Evolutionary conservation across 2,329 filamentous ascomycete genomes (phyloP).

Genomic region (Lachnellula hyalina): DNA sequence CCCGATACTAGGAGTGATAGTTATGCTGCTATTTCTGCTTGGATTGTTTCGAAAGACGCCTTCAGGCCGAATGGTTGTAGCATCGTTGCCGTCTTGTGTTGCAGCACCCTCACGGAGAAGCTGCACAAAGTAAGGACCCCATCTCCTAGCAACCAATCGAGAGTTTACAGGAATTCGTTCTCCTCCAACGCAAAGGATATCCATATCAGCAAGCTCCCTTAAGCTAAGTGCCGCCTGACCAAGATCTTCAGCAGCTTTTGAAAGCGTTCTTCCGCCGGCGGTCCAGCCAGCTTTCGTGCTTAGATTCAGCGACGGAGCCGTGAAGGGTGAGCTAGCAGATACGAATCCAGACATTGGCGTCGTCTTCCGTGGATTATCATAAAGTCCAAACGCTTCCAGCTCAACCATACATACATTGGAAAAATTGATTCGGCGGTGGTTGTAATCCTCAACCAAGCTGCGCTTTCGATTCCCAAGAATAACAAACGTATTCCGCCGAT

Average conservation of each 20-base stretch:
- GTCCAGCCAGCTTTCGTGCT: conserved; percentile 54
- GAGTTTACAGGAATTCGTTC: conserved; percentile 94
- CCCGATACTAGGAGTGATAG: conserved; percentile 67
- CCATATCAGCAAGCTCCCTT: conserved; percentile 93
- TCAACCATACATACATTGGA: conserved; percentile 96
- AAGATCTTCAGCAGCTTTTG: conserved; percentile 74
- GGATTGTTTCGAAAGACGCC: conserved; percentile 47
- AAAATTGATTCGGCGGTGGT: conserved; percentile 96
- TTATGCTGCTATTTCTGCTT: conserved; percentile 74
- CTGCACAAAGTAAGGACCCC: conserved; percentile 95
- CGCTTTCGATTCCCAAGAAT: conserved; percentile 91
- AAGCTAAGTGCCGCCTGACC: conserved; percentile 74
- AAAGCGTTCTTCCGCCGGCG: conserved; percentile 71
- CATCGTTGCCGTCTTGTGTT: conserved; percentile 67
- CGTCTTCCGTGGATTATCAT: conserved; percentile 83
- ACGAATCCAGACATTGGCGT: conserved; percentile 76
- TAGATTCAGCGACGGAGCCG: conserved; percentile 40
- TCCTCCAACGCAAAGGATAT: conserved; percentile 84
- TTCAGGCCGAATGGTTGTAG: conserved; percentile 66
- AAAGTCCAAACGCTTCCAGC: conserved; percentile 92
- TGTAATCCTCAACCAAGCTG: conserved; percentile 95
- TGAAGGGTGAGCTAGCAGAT: conserved; percentile 72
- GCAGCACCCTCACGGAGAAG: conserved; percentile 72
- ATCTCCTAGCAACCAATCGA: conserved; percentile 76
- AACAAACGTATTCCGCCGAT: conserved; percentile 88